Conservation (phyloP, 371 early-diverging fungal species). For the Gilbertella persicaria region DNA sequence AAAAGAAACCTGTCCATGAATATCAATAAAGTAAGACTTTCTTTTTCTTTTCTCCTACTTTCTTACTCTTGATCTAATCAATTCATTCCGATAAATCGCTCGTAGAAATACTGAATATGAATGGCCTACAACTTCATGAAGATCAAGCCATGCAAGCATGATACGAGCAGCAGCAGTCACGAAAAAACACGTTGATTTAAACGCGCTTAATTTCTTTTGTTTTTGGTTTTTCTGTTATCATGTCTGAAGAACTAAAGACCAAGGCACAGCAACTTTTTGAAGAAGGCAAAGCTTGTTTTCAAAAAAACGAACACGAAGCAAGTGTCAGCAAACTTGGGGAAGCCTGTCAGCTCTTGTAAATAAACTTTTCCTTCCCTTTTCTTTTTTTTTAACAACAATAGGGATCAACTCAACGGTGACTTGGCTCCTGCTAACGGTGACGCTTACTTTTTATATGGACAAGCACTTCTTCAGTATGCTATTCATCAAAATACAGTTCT, state of each 20-base stretch:
- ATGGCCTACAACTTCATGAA: too few species aligned
- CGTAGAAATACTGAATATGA: too few species aligned
- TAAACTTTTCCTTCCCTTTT: slow-evolving; percentile 4
- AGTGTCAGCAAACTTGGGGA: slow-evolving; percentile 68
- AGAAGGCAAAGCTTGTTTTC: slow-evolving; percentile 64
- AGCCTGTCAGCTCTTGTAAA: slow-evolving; percentile 70
- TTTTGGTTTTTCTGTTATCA: slow-evolving; percentile 7
- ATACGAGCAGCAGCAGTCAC: too few species aligned
- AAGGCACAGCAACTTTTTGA: slow-evolving; percentile 47
- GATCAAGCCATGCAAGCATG: too few species aligned
- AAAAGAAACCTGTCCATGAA: too few species aligned
- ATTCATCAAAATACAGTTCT: slow-evolving; percentile 77
- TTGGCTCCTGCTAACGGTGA: slow-evolving; percentile 77
- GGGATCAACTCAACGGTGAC: slow-evolving; percentile 69
- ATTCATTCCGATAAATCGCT: too few species aligned
- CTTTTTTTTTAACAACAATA: slow-evolving; percentile 18
- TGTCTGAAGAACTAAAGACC: slow-evolving; percentile 15
- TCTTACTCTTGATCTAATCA: too few species aligned
- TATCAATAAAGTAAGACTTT: too few species aligned
- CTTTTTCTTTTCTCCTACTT: too few species aligned
- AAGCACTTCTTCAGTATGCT: slow-evolving; percentile 75
- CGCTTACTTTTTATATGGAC: slow-evolving; percentile 76
- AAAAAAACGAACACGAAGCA: slow-evolving; percentile 49
- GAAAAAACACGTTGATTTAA: not conserved
- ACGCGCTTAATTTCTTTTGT: not conserved